phyloP scores from a whole-genome alignment of 140 eudicot species.

The Erigeron philadelphicus region DNA sequence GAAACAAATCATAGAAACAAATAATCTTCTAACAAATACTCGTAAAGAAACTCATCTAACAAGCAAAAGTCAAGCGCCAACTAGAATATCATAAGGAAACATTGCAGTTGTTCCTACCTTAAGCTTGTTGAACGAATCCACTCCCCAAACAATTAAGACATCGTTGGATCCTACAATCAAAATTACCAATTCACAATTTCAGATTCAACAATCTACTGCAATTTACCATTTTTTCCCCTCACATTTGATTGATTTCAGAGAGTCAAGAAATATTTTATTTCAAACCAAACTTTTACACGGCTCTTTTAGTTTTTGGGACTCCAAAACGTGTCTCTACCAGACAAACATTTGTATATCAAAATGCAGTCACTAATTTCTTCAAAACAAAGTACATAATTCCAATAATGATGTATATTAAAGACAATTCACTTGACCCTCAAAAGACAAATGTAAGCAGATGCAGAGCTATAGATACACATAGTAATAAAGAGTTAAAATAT shows the following conservation, averaged over 20 bases:
- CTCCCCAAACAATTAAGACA: slow-evolving; percentile 91
- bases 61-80: slow-evolving; percentile 1
- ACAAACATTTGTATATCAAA: neutral
- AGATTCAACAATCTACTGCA: neutral
- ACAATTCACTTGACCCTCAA: slow-evolving; percentile 17
- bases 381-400: neutral
- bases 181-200: neutral
- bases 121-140: slow-evolving; percentile 37
- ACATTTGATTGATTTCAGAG: neutral
- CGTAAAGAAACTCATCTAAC: neutral
- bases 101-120: slow-evolving; percentile 21
- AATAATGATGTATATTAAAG: neutral
- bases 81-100: neutral
- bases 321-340: neutral
- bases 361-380: neutral
- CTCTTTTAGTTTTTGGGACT: neutral
- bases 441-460: slow-evolving; percentile 6
- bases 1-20: neutral
- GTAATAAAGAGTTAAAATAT: neutral
- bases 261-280: neutral
- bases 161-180: slow-evolving; percentile 53
- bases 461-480: slow-evolving; percentile 4
- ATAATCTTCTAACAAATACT: neutral
- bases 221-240: neutral
- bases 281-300: slow-evolving; percentile 11